These are phyloP conservation scores for Thymus quinquecostatus DNA, from an alignment of 257 asterid genomes.

Conservation along the genomic window DNA sequence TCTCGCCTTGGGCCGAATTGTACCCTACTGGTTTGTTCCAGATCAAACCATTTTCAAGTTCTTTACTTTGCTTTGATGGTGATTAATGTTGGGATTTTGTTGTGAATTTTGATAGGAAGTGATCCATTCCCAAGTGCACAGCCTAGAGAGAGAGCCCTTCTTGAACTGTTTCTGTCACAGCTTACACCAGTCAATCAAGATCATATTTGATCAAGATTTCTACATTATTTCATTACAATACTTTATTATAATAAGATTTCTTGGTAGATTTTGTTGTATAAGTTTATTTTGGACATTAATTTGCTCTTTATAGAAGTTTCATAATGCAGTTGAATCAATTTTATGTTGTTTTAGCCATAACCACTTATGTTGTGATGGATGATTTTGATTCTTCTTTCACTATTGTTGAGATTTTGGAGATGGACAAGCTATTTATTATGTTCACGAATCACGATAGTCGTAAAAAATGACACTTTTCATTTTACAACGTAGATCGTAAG, in stretches of 20 bases:
- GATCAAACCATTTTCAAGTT: neutral
- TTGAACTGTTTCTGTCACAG: slow-evolving; percentile 66
- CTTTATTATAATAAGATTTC: neutral
- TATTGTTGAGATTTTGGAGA: no score
- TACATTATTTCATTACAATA: slow-evolving; percentile 9
- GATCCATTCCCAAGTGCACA: slow-evolving; percentile 57
- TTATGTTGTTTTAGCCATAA: neutral
- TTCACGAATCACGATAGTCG: no score
- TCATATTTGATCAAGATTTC: slow-evolving; percentile 30
- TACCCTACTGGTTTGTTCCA: slow-evolving; percentile 57
- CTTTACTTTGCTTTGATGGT: neutral
- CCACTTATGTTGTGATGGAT: neutral
- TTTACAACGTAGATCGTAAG: no score
- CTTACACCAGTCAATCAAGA: slow-evolving; percentile 58
- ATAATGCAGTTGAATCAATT: no score
- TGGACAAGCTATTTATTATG: no score
- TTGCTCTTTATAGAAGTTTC: neutral
- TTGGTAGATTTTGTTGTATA: slow-evolving; percentile 10
- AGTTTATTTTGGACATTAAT: neutral
- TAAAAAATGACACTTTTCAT: no score
- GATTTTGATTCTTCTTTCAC: no score
- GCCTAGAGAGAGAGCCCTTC: slow-evolving; percentile 72
- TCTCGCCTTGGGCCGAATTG: slow-evolving; percentile 65
- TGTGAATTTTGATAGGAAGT: slow-evolving; percentile 34
- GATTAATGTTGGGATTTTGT: neutral